Evolutionary conservation across 805 yeast genomes (phyloP), one percentile per base, ranked within the genome.

Genomic region (Pichia heedii): DNA sequence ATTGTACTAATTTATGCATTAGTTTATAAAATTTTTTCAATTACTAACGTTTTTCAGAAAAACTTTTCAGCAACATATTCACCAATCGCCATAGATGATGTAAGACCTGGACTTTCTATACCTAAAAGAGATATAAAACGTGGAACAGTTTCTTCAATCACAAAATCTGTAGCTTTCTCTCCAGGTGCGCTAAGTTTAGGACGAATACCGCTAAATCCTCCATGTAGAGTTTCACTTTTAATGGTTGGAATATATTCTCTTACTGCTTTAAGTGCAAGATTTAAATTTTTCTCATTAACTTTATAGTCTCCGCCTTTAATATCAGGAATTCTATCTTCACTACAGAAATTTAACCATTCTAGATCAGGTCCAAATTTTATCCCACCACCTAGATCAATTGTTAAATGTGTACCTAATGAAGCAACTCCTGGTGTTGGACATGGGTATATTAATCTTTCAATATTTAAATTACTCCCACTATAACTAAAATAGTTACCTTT

Each of bases 61-160:
- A 24, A 24, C 27, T 24, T 11, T 11, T 24, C 27, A 24, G 54
- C 50, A 8, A 88, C 95, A 53, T 83, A 71, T 54, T 81, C 83
- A 0, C 79, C 96, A 45, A 88, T 86, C 0, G 90, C 95, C 78
- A 85, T 67, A 4, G 88, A 68, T 0, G 93, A 64, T 2, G 97
- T 88, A 45, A 88, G 67, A 0, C 96, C 96, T 0, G 97, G 97
- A 54, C 93, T 82, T 58, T 88, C 97, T 13, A 88, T 87, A 1
- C 90, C 94, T 36, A 87, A 55, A 42, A 85, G 65, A 51, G 85
- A 54, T 86, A 88, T 1, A 95, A 95, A 2, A 80, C 81, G 53
- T 9, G 44, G 37, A 6, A n/a, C 44, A 16, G 30, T 41, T 9
- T 13, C 15, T 12, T 34, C 62, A 27, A 88, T 83, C 20, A 78